Conservation (phyloP, 805 yeast species). For the Yueomyces sinensis region DNA sequence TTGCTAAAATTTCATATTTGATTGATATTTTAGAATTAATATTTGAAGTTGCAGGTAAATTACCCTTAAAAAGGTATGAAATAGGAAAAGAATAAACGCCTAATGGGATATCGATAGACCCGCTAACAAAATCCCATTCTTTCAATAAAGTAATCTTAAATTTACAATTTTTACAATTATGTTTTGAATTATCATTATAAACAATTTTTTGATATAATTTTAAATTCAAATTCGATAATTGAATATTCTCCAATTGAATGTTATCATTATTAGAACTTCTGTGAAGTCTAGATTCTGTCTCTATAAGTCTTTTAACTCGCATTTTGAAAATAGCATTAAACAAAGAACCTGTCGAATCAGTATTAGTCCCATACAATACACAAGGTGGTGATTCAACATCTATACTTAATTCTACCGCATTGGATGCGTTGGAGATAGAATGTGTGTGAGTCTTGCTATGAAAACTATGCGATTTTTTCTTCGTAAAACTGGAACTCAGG, state of each 20-base stretch:
- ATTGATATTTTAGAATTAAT: slow-evolving; percentile 41
- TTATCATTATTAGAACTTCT: not conserved
- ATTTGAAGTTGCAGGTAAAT: slow-evolving; percentile 60
- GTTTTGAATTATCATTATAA: slow-evolving; percentile 36
- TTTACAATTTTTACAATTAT: slow-evolving; percentile 47
- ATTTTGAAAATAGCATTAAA: slow-evolving; percentile 67
- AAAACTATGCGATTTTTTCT: no score
- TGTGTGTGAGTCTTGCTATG: no score
- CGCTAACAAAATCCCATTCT: slow-evolving; percentile 72
- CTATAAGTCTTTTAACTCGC: slow-evolving; percentile 28
- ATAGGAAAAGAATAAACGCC: slow-evolving; percentile 86
- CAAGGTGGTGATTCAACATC: slow-evolving; percentile 85
- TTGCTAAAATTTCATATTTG: slow-evolving; percentile 63
- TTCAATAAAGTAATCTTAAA: slow-evolving; percentile 50
- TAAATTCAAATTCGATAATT: slow-evolving; percentile 45
- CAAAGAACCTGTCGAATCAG: slow-evolving; percentile 74
- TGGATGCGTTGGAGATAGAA: no score
- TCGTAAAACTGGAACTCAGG: no score
- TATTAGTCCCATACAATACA: slow-evolving; percentile 65
- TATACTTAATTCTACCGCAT: slow-evolving; percentile 40
- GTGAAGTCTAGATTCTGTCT: not conserved
- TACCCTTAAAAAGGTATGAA: slow-evolving; percentile 78
- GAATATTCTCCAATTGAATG: slow-evolving; percentile 16
- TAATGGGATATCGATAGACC: slow-evolving; percentile 18
- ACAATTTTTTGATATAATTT: slow-evolving; percentile 60